Conservation (phyloP, 2,329 filamentous ascomycete genomes). For the Trichophyton mentagrophytes region DNA sequence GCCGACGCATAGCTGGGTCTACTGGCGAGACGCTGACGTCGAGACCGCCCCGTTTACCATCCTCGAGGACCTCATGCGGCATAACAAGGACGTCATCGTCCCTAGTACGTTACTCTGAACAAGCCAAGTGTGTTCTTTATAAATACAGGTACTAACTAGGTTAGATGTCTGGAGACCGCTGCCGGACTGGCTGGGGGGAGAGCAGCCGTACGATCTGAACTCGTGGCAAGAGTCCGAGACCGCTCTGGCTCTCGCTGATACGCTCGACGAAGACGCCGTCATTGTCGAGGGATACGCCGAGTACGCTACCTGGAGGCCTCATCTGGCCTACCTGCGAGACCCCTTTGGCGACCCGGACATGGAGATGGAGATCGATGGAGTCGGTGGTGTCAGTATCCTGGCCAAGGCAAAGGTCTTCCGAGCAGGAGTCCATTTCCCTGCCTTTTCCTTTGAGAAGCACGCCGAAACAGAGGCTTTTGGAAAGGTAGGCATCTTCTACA, state of each 20-base stretch:
- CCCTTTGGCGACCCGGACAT: constrained; percentile 97
- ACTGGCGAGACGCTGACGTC: constrained; percentile 97
- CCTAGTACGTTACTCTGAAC: constrained; percentile 58
- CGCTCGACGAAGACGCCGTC: constrained; percentile 90
- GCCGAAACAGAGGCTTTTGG: constrained; percentile 97
- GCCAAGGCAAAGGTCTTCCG: constrained; percentile 94
- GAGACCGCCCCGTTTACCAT: constrained; percentile 96
- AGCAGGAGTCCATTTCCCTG: constrained; percentile 89
- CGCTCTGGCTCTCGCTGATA: constrained; percentile 81
- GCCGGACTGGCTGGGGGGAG: constrained; percentile 94
- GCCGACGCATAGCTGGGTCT: constrained; percentile 96
- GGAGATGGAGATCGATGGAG: constrained; percentile 98
- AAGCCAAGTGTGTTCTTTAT: not conserved
- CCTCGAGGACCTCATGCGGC: constrained; percentile 91
- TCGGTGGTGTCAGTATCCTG: constrained; percentile 92
- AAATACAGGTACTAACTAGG: constrained; percentile 17
- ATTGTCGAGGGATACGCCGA: constrained; percentile 98
- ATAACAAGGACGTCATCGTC: constrained; percentile 97
- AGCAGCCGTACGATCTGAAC: constrained; percentile 96
- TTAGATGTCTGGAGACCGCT: constrained; percentile 95
- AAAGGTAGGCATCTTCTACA: constrained; percentile 45
- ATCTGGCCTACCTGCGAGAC: constrained; percentile 90
- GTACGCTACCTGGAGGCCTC: constrained; percentile 95
- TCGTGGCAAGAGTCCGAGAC: constrained; percentile 99
- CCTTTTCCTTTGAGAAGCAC: constrained; percentile 97